Conservation (phyloP, 148 eudicot species). For the Persicaria maculosa region DNA sequence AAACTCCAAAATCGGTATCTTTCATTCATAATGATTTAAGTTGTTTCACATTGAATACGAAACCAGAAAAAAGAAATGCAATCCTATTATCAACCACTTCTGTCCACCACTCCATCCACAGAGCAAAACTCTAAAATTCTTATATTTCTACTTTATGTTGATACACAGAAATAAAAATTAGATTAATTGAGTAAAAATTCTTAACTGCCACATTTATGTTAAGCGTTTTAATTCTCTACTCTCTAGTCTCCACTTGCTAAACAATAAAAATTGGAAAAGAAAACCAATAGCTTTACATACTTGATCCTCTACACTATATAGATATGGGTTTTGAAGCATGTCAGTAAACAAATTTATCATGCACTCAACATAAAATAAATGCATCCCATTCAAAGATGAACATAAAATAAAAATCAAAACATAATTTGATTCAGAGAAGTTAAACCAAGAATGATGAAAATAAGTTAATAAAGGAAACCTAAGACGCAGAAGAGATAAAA, state of each 20-base stretch:
- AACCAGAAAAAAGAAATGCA: too few relatives aligned
- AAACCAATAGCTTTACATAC: background rate
- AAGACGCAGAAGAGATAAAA: slow-evolving; percentile 9
- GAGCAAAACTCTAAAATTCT: too few relatives aligned
- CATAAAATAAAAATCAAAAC: background rate
- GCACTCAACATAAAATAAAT: background rate
- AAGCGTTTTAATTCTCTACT: background rate
- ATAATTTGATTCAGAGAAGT: background rate
- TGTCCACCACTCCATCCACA: too few relatives aligned
- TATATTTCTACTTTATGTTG: too few relatives aligned
- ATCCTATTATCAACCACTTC: too few relatives aligned
- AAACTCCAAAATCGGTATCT: background rate
- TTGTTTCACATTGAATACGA: too few relatives aligned
- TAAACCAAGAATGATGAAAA: background rate
- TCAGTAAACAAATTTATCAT: background rate
- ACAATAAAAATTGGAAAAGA: background rate
- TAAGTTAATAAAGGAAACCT: background rate
- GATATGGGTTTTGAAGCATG: background rate
- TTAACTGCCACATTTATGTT: background rate
- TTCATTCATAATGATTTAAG: too few relatives aligned
- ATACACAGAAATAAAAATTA: background rate
- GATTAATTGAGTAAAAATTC: background rate
- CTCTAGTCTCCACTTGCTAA: background rate
- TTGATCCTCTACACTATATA: background rate
- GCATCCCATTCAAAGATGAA: background rate